phyloP scores from a whole-genome alignment of 2,329 filamentous ascomycete genomes.

The Fusarium nygamai region DNA sequence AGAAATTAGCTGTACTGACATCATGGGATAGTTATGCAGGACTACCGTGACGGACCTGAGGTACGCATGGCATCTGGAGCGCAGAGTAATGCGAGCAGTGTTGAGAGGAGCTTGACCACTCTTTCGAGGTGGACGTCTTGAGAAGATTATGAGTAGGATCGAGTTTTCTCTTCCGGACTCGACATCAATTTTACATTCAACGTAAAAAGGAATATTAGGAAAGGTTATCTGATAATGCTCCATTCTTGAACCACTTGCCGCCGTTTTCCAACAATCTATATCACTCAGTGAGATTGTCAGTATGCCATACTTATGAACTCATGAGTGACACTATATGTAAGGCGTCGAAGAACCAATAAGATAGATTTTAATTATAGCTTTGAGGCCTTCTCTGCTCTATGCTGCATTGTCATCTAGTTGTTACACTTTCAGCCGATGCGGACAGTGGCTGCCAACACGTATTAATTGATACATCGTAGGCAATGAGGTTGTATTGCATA shows the following conservation, averaged over 20 bases:
- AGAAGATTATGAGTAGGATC: not conserved
- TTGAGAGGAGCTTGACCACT: not conserved
- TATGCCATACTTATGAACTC: not conserved
- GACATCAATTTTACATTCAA: not conserved
- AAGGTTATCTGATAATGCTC: not conserved
- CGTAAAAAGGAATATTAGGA: not conserved
- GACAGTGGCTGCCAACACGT: not conserved
- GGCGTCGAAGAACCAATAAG: rapidly evolving
- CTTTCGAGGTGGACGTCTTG: not conserved
- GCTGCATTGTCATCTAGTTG: not conserved
- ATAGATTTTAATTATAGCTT: not conserved
- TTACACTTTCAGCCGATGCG: not conserved
- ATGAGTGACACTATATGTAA: not conserved
- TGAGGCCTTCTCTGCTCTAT: not conserved
- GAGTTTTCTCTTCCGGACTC: not conserved
- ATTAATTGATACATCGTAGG: not conserved
- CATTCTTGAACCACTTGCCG: not conserved
- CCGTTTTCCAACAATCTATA: not conserved
- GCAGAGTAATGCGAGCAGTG: not conserved
- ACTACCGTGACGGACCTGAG: not conserved
- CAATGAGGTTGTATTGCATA: not conserved
- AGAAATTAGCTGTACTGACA: not conserved
- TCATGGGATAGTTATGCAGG: not conserved
- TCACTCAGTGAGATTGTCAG: not conserved
- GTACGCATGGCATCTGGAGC: not conserved